phyloP scores from a whole-genome alignment of 768 basidiomycete species.

The Tylopilus balloui region DNA sequence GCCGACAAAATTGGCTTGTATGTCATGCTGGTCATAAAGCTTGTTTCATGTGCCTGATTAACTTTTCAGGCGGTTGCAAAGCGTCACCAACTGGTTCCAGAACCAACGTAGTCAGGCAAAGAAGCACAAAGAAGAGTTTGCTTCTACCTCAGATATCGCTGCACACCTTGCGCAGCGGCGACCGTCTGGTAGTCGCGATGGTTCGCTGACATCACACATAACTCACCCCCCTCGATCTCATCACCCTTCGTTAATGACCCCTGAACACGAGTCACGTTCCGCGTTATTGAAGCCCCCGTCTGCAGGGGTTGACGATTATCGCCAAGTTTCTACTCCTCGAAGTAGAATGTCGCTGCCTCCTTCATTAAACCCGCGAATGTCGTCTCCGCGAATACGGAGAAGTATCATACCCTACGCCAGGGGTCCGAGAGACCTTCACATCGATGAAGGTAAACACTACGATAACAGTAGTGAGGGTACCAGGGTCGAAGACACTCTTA shows the following conservation, averaged over 20 bases:
- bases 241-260: constrained; percentile 28
- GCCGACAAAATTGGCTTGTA: constrained; percentile 74
- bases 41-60: constrained; percentile 21
- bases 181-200: constrained; percentile 10
- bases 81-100: constrained; percentile 85
- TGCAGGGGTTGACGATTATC: constrained; percentile 15
- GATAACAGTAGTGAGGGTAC: constrained; percentile 19
- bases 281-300: constrained; percentile 11
- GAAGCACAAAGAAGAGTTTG: constrained; percentile 57
- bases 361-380: constrained; percentile 22
- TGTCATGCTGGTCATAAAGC: constrained; percentile 31
- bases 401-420: constrained; percentile 25
- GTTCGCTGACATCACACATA: constrained; percentile 6
- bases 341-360: constrained; percentile 32
- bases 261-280: constrained; percentile 18
- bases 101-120: constrained; percentile 77
- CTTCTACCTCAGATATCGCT: constrained; percentile 22
- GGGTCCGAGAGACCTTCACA: constrained; percentile 24
- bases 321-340: constrained; percentile 18
- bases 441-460: constrained; percentile 24
- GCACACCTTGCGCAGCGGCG: constrained; percentile 10
- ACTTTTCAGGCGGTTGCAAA: constrained; percentile 65
- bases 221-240: constrained; percentile 24
- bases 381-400: constrained; percentile 32
- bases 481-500: constrained; percentile 32